Evolutionary conservation across 2,329 filamentous ascomycete species (phyloP).

Genomic region (Neopestalotiopsis sp.): DNA sequence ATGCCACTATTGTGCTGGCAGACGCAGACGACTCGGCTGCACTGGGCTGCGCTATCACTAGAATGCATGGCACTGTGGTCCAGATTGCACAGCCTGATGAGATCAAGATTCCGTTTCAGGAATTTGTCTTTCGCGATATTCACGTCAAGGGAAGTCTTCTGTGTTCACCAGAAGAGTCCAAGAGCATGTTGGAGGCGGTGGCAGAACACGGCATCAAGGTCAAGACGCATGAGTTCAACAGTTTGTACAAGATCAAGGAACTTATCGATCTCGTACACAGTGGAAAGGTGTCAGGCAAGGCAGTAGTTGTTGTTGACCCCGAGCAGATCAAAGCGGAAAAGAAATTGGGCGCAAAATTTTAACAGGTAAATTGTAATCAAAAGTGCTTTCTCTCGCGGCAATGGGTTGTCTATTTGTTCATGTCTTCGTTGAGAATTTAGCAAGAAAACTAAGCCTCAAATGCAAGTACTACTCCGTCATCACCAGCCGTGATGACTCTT

Average conservation of each 20-base stretch:
- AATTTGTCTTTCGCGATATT: conserved; percentile 42
- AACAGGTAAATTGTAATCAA: not conserved
- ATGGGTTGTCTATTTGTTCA: not conserved
- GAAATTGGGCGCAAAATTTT: conserved; percentile 24
- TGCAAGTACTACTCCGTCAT: conserved; percentile 75
- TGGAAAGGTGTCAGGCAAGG: conserved; percentile 61
- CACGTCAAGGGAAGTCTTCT: conserved; percentile 41
- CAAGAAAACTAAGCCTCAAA: conserved; percentile 58
- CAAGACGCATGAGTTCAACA: conserved; percentile 55
- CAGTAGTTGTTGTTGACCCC: conserved; percentile 54
- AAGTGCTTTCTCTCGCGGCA: not conserved
- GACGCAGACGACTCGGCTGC: conserved; percentile 56
- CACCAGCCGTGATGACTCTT: conserved; percentile 85
- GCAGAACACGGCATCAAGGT: conserved; percentile 52
- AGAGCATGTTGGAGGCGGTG: conserved; percentile 52
- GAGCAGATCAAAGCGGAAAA: conserved; percentile 38
- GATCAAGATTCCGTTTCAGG: conserved; percentile 64
- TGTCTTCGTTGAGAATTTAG: not conserved
- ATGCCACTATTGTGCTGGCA: conserved; percentile 58
- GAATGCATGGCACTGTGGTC: conserved; percentile 62
- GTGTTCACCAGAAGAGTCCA: conserved; percentile 46
- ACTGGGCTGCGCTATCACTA: conserved; percentile 58
- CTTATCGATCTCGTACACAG: conserved; percentile 54
- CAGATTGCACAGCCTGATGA: conserved; percentile 65
- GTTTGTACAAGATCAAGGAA: conserved; percentile 55